Evolutionary conservation across 148 eudicot species (phyloP).

Genomic region (Chenopodium quinoa): DNA sequence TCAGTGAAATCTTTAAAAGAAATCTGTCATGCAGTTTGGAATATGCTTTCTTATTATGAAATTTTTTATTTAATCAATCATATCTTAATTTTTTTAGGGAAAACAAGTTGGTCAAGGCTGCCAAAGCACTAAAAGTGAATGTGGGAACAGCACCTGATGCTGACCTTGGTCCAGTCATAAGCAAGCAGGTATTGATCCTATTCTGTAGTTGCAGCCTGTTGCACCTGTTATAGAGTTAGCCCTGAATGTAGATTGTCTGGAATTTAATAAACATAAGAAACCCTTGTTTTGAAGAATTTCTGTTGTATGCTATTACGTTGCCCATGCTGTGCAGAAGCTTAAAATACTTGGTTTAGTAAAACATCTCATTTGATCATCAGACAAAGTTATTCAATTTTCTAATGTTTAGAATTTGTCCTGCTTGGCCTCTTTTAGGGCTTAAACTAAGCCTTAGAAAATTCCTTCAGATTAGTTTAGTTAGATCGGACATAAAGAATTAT

Average conservation of each 20-base stretch:
- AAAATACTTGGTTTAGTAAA: neutral
- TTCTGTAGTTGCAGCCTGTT: constrained; percentile 5
- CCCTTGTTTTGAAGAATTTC: neutral
- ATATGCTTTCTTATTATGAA: neutral
- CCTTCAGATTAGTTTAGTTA: no score
- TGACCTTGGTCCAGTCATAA: constrained; percentile 98
- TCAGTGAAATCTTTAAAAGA: neutral
- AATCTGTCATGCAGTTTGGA: neutral
- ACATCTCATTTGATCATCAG: constrained; percentile 3
- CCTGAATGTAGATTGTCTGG: neutral
- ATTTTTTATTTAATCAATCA: neutral
- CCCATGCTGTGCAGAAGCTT: neutral
- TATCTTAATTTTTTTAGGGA: constrained; percentile 50
- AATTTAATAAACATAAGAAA: neutral
- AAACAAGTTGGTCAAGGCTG: constrained; percentile 79
- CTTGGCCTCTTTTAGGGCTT: no score
- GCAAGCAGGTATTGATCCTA: constrained; percentile 63
- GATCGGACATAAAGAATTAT: no score
- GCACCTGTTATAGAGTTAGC: no score
- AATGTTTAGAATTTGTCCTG: no score
- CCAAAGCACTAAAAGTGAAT: constrained; percentile 82
- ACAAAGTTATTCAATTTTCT: no score
- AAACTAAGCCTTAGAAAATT: no score
- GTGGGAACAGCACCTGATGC: constrained; percentile 88
- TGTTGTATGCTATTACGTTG: neutral